Base-by-base conservation (phyloP, 495 filamentous ascomycete species). In the Letharia columbiana region DNA sequence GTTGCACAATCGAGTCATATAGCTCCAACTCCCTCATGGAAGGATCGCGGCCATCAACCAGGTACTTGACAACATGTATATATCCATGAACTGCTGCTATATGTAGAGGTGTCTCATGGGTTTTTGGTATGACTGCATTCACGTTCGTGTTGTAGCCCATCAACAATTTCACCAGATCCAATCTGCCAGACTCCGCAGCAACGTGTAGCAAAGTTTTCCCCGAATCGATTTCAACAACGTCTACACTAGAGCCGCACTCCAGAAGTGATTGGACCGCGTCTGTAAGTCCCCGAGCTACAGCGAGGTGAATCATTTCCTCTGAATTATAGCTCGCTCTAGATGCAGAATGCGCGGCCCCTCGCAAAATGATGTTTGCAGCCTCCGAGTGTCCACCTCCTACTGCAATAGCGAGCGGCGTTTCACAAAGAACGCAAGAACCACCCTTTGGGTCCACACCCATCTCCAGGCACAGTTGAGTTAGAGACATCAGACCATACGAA, bases 21-120 rank as follows among this genome's bases (percentile, higher is more conserved):
- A 40, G 59, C 40, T 40, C 59, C 15, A 39, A 17, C 11, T 61
- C 50, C 52, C n/a, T 64, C 47, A 37, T 41, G 11, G 45, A 20
- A 35, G 35, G 23, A 37, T 39, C 49, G 8, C 49, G 45, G 31
- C 44, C 45, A 64, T 50, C 49, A 39, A 64, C 45, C 17, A 64
- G 31, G 31, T n/a, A 37, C 45, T 64, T 39, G 18, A 64, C 62
- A 37, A 64, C n/a, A 9, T 37, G 35, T 18, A 15, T 11, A 33
- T 64, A 33, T 18, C 62, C 62, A 41, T 64, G 17, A 9, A 31
- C 23, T 28, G 62, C 62, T 17, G 62, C 62, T 35, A 50, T 28
- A 28, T 64, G 50, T 23, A 64, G 47, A 20, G 62, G 45, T 35
- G 62, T 64, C 39, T 64, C 62, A 12, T 61, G 35, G 18, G 59